These are phyloP conservation scores for Candida yuanshanica DNA, from an alignment of 805 yeast genomes.

Conservation along the genomic window DNA sequence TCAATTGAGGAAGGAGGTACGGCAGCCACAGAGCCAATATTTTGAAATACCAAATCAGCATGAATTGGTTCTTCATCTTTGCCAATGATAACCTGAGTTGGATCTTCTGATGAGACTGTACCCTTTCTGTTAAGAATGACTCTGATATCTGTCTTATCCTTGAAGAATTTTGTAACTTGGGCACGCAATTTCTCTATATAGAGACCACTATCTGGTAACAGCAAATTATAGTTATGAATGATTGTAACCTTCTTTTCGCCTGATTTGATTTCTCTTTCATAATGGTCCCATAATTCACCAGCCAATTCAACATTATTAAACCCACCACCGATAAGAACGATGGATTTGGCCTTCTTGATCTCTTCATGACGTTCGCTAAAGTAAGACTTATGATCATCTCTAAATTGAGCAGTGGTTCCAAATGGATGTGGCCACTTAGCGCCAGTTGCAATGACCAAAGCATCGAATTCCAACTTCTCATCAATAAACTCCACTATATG, in stretches of 20 bases:
- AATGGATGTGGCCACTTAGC: slow-evolving; percentile 26
- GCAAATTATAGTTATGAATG: slow-evolving; percentile 17
- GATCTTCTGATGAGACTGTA: background rate
- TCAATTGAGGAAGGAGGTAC: slow-evolving; percentile 11
- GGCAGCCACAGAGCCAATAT: too few relatives aligned
- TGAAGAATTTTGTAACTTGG: slow-evolving; percentile 8
- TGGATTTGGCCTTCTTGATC: slow-evolving; percentile 20
- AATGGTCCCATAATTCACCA: slow-evolving; percentile 24
- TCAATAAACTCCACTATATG: slow-evolving; percentile 10
- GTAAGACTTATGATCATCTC: slow-evolving; percentile 12
- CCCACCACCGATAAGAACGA: slow-evolving; percentile 28
- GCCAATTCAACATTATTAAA: slow-evolving; percentile 24
- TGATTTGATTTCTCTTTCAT: slow-evolving; percentile 7
- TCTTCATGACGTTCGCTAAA: slow-evolving; percentile 10
- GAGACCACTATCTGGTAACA: slow-evolving; percentile 7
- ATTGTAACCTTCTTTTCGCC: slow-evolving; percentile 21
- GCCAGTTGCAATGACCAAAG: slow-evolving; percentile 28
- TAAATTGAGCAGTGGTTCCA: slow-evolving; percentile 12
- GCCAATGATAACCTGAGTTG: slow-evolving; percentile 1
- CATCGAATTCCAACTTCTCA: slow-evolving; percentile 17
- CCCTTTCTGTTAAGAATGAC: slow-evolving; percentile 5
- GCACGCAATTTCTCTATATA: slow-evolving; percentile 13
- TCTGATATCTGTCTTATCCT: slow-evolving; percentile 3
- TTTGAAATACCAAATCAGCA: slow-evolving; percentile 7
- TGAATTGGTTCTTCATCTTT: slow-evolving; percentile 1